Conservation (phyloP, 805 yeast species). For the Candida xiaguanensis region DNA sequence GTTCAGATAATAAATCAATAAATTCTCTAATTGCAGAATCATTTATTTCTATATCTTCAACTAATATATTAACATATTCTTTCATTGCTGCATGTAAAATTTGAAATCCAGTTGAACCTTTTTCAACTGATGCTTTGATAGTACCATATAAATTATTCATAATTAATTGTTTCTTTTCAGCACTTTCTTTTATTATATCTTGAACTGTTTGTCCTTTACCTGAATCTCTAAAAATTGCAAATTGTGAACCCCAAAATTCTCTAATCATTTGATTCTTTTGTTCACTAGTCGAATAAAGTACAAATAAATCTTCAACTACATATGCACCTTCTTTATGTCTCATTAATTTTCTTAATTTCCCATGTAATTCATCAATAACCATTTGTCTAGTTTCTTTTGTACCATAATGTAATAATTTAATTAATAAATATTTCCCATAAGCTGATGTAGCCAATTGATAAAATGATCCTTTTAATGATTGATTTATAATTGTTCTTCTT, state of each 20-base stretch:
- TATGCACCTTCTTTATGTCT: constrained; percentile 98
- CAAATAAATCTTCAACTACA: constrained; percentile 89
- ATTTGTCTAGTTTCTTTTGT: constrained; percentile 72
- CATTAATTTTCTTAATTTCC: constrained; percentile 86
- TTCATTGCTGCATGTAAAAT: constrained; percentile 94
- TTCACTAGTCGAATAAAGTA: constrained; percentile 76
- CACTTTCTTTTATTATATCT: constrained; percentile 62
- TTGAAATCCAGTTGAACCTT: constrained; percentile 95
- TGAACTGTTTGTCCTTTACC: constrained; percentile 60
- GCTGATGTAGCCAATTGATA: constrained; percentile 85
- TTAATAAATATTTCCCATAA: constrained; percentile 87
- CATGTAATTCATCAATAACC: constrained; percentile 83
- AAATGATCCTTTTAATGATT: constrained; percentile 68
- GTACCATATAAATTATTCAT: constrained; percentile 76
- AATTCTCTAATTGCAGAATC: constrained; percentile 71
- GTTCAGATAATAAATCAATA: constrained; percentile 79
- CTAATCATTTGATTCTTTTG: constrained; percentile 89
- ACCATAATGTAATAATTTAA: constrained; percentile 90
- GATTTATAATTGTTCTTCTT: constrained; percentile 67
- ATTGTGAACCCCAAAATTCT: constrained; percentile 96
- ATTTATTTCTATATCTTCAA: constrained; percentile 40
- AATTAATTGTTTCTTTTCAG: constrained; percentile 76
- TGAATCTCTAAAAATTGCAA: constrained; percentile 80
- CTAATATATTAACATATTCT: constrained; percentile 74
- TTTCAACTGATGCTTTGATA: constrained; percentile 85